Percentiles rank a stretch among this genome's conserved stretches.
These are phyloP conservation scores for Diaporthe destruens DNA, from an alignment of 2,329 filamentous ascomycete species.

Conservation along the genomic window DNA sequence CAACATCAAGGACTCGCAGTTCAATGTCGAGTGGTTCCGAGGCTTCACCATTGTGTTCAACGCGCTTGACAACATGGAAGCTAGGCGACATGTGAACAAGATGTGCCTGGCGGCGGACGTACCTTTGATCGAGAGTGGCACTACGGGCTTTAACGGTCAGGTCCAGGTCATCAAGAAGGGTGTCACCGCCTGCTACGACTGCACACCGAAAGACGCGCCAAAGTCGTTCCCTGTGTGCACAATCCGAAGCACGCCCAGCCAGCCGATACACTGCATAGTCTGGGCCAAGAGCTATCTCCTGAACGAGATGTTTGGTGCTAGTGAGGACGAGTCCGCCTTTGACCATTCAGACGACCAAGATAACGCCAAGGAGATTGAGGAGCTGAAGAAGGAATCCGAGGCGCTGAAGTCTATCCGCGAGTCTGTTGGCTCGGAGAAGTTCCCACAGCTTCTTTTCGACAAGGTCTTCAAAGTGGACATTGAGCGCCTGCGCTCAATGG, in stretches of 20 bases:
- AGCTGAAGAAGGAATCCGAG: constrained; percentile 85
- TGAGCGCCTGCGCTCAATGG: constrained; percentile 83
- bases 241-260: constrained; percentile 94
- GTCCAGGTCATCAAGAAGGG: constrained; percentile 97
- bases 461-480: constrained; percentile 94
- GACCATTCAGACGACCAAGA: constrained; percentile 85
- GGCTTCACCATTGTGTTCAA: constrained; percentile 92
- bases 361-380: constrained; percentile 89
- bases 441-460: constrained; percentile 85
- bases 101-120: constrained; percentile 96
- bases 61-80: constrained; percentile 94
- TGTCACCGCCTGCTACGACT: constrained; percentile 95
- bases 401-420: constrained; percentile 86
- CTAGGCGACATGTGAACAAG: constrained; percentile 92
- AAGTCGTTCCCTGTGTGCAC: constrained; percentile 97
- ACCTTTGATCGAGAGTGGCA: constrained; percentile 94
- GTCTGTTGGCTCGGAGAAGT: constrained; percentile 82
- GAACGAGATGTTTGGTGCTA: constrained; percentile 92
- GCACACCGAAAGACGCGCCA: constrained; percentile 87
- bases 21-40: constrained; percentile 90
- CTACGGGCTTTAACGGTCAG: constrained; percentile 97
- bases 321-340: constrained; percentile 86
- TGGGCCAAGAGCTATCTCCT: constrained; percentile 98
- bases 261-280: constrained; percentile 98
- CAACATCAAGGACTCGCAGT: constrained; percentile 92